phyloP scores from a whole-genome alignment of 2,329 filamentous ascomycete genomes.

The Fusarium hostae region DNA sequence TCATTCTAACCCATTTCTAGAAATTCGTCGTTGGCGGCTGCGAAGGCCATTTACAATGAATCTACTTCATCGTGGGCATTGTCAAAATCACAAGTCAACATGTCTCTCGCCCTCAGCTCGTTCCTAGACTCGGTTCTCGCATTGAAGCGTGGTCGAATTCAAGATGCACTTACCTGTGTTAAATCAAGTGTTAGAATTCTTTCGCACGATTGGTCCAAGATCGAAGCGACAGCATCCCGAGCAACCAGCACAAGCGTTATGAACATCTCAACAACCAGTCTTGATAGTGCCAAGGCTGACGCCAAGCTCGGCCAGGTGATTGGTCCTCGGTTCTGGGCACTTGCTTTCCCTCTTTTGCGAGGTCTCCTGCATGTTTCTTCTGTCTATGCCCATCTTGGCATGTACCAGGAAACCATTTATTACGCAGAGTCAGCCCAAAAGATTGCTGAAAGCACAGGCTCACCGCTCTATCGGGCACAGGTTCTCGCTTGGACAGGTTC shows the following conservation, averaged over 20 bases:
- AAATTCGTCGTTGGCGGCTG: conserved; percentile 50
- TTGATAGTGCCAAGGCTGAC: conserved; percentile 43
- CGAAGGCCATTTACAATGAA: conserved; percentile 51
- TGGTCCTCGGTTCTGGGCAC: conserved; percentile 78
- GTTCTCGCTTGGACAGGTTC: conserved; percentile 66
- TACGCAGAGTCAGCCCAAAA: conserved; percentile 87
- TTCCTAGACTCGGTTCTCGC: conserved; percentile 74
- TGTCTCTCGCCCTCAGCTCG: conserved; percentile 47
- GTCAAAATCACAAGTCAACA: conserved; percentile 49
- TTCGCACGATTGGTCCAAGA: conserved; percentile 65
- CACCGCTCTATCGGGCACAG: conserved; percentile 67
- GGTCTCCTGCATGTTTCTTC: conserved; percentile 78
- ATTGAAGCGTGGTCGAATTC: conserved; percentile 69
- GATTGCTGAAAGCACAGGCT: conserved; percentile 75
- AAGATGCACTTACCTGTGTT: conserved; percentile 67
- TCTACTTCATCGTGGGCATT: conserved; percentile 49
- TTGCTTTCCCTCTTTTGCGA: conserved; percentile 78
- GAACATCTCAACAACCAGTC: conserved; percentile 47
- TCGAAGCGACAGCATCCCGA: conserved; percentile 53
- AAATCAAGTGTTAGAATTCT: conserved; percentile 67
- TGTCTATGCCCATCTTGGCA: conserved; percentile 84
- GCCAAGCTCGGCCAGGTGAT: conserved; percentile 38
- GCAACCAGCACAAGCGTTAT: conserved; percentile 39
- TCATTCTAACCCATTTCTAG: conserved; percentile 38
- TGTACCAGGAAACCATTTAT: conserved; percentile 88